phyloP scores from a whole-genome alignment of 768 basidiomycete genomes.

The Hypholoma fasciculare region DNA sequence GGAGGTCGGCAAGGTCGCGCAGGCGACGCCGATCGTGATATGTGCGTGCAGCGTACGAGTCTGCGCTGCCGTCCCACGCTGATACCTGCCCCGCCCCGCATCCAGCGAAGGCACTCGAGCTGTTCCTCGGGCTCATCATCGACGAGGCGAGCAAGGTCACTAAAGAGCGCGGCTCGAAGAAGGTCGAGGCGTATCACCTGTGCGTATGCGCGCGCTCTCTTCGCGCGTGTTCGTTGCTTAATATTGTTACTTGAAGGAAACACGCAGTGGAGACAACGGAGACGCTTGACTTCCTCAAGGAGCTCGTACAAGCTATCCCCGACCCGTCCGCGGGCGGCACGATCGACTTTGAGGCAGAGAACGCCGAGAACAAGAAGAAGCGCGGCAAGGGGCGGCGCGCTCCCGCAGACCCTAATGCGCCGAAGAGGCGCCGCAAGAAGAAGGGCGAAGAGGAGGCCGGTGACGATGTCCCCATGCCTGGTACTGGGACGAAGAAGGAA shows the following conservation, averaged over 20 bases:
- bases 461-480: slow-evolving; percentile 9
- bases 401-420: slow-evolving; percentile 31
- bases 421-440: slow-evolving; percentile 54
- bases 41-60: slow-evolving; percentile 56
- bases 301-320: slow-evolving; percentile 82
- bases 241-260: slow-evolving; percentile 56
- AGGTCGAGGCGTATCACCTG: slow-evolving; percentile 93
- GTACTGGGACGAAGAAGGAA: slow-evolving; percentile 16
- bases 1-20: slow-evolving; percentile 97
- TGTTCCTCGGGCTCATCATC: slow-evolving; percentile 85
- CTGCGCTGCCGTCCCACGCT: not conserved
- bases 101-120: slow-evolving; percentile 90
- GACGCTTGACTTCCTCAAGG: slow-evolving; percentile 92
- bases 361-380: slow-evolving; percentile 58
- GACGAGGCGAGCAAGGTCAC: slow-evolving; percentile 85
- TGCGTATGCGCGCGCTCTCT: slow-evolving; percentile 41
- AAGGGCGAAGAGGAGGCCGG: slow-evolving; percentile 36
- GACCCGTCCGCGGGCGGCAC: slow-evolving; percentile 88
- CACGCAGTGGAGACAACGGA: slow-evolving; percentile 87
- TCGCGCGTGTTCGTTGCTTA: not conserved
- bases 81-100: not conserved
- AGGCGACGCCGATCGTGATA: slow-evolving; percentile 94
- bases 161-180: slow-evolving; percentile 74
- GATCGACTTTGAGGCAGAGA: slow-evolving; percentile 67
- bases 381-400: slow-evolving; percentile 43